Evolutionary conservation across 1,284 basidiomycete species (phyloP).

Genomic region (Prillingera fragicola): DNA sequence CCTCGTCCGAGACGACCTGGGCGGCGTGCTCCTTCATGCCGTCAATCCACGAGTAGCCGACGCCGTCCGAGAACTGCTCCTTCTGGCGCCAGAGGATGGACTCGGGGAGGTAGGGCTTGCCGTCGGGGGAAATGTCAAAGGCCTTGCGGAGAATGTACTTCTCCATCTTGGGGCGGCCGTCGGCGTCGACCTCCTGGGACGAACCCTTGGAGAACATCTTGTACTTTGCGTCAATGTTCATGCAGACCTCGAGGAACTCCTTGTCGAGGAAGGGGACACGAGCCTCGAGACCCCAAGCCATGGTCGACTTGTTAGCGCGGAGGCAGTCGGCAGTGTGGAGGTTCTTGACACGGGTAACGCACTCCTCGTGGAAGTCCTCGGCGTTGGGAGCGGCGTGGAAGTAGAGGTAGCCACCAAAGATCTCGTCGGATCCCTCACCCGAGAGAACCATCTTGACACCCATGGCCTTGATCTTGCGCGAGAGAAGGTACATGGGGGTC

Average conservation of each 20-base stretch:
- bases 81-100: constrained; percentile 99
- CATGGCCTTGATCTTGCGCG: constrained; percentile 99
- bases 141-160: constrained; percentile 99
- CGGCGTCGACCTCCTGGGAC: constrained; percentile 68
- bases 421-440: constrained; percentile 97
- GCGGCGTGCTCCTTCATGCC: constrained; percentile 91
- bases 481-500: constrained; percentile 78
- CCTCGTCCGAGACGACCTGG: constrained; percentile 69
- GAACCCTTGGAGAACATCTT: constrained; percentile 88
- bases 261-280: constrained; percentile 99
- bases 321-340: constrained; percentile 96
- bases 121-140: constrained; percentile 79
- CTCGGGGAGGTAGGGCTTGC: constrained; percentile 85
- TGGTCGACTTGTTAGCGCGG: constrained; percentile 96
- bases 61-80: constrained; percentile 98
- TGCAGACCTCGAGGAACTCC: constrained; percentile 85
- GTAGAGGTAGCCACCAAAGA: constrained; percentile 97
- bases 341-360: constrained; percentile 92
- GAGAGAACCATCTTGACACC: constrained; percentile 99
- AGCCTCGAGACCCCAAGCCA: constrained; percentile 99
- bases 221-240: constrained; percentile 82
- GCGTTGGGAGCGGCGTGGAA: constrained; percentile 96
- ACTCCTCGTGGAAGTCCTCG: constrained; percentile 90
- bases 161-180: constrained; percentile 86
- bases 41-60: constrained; percentile 99